These are phyloP conservation scores for Gaeumannomyces sp. DNA, from an alignment of 2,329 filamentous ascomycete species.

Conservation along the genomic window DNA sequence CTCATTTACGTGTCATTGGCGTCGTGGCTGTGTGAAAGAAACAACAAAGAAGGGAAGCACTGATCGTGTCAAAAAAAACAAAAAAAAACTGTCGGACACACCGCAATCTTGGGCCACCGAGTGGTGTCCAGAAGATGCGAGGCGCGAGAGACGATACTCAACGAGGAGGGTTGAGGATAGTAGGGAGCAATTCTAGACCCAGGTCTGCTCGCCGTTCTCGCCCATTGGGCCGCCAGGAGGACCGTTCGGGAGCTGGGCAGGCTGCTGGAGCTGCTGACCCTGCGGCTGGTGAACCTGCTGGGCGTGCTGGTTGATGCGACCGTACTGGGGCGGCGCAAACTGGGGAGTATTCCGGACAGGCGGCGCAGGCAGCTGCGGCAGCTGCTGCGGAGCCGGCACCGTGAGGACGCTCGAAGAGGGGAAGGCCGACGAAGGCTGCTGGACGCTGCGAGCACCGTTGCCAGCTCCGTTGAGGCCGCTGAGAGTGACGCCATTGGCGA, in stretches of 20 bases:
- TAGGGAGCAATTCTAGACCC: slow-evolving; percentile 16
- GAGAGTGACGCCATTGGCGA: slow-evolving; percentile 21
- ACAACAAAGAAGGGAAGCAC: background rate
- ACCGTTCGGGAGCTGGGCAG: slow-evolving; percentile 14
- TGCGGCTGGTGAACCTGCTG: background rate
- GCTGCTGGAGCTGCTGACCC: slow-evolving; percentile 12
- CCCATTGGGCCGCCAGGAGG: slow-evolving; percentile 14
- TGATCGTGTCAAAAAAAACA: background rate
- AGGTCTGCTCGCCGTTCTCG: slow-evolving; percentile 22
- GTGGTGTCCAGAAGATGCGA: background rate
- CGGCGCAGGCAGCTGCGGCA: slow-evolving; percentile 7
- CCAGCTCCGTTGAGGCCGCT: slow-evolving; percentile 23
- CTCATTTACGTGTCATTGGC: background rate
- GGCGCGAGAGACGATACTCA: background rate
- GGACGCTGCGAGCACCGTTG: slow-evolving; percentile 23
- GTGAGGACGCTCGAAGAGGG: slow-evolving; percentile 26
- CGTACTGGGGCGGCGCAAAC: slow-evolving; percentile 17
- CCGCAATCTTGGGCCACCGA: too few relatives aligned
- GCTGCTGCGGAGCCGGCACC: slow-evolving; percentile 20
- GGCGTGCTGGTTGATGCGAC: slow-evolving; percentile 9
- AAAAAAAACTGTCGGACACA: background rate
- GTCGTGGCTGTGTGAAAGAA: background rate
- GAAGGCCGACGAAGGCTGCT: slow-evolving; percentile 25
- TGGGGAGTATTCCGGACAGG: slow-evolving; percentile 10
- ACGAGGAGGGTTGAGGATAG: background rate